Percentiles rank a stretch among this genome's conserved stretches.
These are phyloP conservation scores for Tolypocladium inflatum DNA, from an alignment of 2,329 filamentous ascomycete genomes.

Conservation along the genomic window DNA sequence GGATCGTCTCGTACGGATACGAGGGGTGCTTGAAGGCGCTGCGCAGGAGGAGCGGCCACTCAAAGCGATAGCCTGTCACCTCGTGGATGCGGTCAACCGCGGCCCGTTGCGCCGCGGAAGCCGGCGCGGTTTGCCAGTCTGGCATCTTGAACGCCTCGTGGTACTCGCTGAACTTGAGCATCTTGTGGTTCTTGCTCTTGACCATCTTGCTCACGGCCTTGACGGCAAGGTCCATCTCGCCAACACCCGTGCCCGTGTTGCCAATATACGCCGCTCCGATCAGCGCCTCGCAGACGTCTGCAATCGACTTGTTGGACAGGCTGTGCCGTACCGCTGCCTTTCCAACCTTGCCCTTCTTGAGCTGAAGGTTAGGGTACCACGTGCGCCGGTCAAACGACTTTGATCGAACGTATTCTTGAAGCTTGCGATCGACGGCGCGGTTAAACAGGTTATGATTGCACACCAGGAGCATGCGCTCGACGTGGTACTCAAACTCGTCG, in stretches of 20 bases:
- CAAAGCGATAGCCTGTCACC: constrained; percentile 55
- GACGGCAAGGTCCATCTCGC: constrained; percentile 47
- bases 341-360: constrained; percentile 62
- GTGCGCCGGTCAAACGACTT: constrained; percentile 68
- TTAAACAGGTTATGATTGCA: constrained; percentile 88
- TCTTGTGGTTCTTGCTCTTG: constrained; percentile 57
- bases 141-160: constrained; percentile 58
- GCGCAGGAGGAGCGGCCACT: constrained; percentile 63
- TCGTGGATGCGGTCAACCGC: constrained; percentile 55
- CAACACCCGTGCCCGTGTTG: constrained; percentile 16
- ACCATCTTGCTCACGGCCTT: constrained; percentile 61
- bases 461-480: constrained; percentile 80
- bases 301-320: constrained; percentile 81
- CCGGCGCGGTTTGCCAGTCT: constrained; percentile 53
- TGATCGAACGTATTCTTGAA: constrained; percentile 73
- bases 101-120: constrained; percentile 59
- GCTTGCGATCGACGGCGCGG: constrained; percentile 55
- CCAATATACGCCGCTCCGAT: constrained; percentile 75
- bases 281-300: constrained; percentile 88
- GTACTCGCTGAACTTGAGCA: constrained; percentile 66
- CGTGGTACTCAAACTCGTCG: constrained; percentile 80
- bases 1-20: constrained; percentile 70
- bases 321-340: constrained; percentile 43
- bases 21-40: constrained; percentile 88
- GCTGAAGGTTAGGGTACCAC: constrained; percentile 79